A percentile compares a stretch with the other conserved stretches of the same genome.
phyloP scores from a whole-genome alignment of 1,139 yeast species.

The Lodderomyces parapsilosis region DNA sequence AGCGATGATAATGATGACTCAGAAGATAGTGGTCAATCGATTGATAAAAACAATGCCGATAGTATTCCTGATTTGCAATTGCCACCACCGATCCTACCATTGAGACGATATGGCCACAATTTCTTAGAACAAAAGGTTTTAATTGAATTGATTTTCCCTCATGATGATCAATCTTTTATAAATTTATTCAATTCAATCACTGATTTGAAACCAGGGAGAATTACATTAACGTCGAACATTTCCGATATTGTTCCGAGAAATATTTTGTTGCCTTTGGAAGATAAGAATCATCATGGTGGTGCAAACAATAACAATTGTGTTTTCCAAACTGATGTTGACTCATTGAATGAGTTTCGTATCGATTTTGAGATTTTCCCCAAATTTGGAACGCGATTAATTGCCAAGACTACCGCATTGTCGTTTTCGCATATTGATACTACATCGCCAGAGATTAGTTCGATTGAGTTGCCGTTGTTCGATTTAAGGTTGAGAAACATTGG shows the following conservation, averaged over 20 bases:
- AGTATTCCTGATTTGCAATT: conserved; percentile 85
- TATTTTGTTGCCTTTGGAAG: conserved; percentile 73
- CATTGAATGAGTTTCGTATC: conserved; percentile 62
- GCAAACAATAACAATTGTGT: conserved; percentile 43
- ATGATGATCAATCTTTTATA: conserved; percentile 48
- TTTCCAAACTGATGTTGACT: conserved; percentile 81
- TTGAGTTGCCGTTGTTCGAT: conserved; percentile 78
- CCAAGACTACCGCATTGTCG: conserved; percentile 77
- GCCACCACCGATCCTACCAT: conserved; percentile 95
- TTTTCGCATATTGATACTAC: conserved; percentile 48
- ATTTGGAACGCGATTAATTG: conserved; percentile 88
- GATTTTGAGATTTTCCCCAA: conserved; percentile 94
- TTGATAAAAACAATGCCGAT: conserved; percentile 40
- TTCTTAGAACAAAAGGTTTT: conserved; percentile 86
- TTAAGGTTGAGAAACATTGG: conserved; percentile 81
- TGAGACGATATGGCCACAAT: conserved; percentile 92
- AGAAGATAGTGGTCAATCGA: conserved; percentile 38
- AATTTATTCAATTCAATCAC: conserved; percentile 47
- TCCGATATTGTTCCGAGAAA: conserved; percentile 84
- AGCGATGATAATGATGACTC: conserved; percentile 16
- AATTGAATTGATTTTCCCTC: conserved; percentile 69
- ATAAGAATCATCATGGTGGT: conserved; percentile 33
- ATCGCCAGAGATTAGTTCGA: conserved; percentile 46
- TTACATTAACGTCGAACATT: conserved; percentile 72
- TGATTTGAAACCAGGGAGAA: conserved; percentile 50